Evolutionary conservation across 768 basidiomycete species (phyloP), one percentile per base, ranked within the genome.

Genomic region (Peribolospora baueri): DNA sequence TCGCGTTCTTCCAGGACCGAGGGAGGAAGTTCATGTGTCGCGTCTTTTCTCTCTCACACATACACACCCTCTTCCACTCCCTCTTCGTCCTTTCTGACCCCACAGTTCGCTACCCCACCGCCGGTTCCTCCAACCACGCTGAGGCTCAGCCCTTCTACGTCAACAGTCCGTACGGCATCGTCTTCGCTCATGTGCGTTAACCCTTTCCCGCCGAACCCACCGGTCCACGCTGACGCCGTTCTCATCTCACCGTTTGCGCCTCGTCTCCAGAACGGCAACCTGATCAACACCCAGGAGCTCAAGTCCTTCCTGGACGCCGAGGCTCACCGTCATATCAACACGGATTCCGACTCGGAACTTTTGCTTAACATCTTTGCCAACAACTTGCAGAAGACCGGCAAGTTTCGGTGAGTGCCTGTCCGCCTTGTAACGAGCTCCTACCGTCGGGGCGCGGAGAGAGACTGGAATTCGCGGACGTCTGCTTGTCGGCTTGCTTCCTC

Each of bases 71-170:
- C 13, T 7, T 9, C 41, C 39, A 1, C 6, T 54, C 38, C 13
- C 10, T 46, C 37, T 54, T 51, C 57, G 42, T 62, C 60, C 53
- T 42, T 60, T 55, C 46, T 4, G n/a, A 46, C 42, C 1, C 11
- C 49, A 7, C 62, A 97, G 93, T 91, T 54, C 79, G 93, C 56
- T 97, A 98, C 69, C 93, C 93, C 7, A 97, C 93, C 58, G 93
- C 93, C 53, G 93, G 93, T 51, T 87, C 86, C 65, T 93, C 87
- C 56, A 84, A 88, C 56, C 84, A 93, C 61, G 81, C 91, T 8
- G 93, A 98, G 67, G 90, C 93, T 6, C 93, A 98, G 65, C 93
- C 93, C 1, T 98, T 98, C 74, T 98, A 98, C 66, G 93, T 98
- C 62, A 98, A 98, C 71, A 91, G 88, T n/a, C 93, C 93, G 3